These are phyloP conservation scores for Phytophthora nicotianae DNA, from an alignment of 352 stramenopile species.

Conservation along the genomic window DNA sequence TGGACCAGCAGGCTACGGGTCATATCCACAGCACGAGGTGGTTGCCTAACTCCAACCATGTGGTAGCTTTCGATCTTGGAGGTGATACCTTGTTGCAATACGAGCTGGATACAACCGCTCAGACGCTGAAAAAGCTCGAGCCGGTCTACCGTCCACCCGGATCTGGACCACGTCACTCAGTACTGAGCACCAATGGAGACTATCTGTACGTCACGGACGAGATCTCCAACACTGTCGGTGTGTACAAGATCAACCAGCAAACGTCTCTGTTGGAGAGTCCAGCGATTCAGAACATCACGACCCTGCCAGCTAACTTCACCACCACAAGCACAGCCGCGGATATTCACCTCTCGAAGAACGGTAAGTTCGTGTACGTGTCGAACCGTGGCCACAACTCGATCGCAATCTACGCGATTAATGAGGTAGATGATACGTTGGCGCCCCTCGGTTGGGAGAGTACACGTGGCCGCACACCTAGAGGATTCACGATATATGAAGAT, in stretches of 20 bases:
- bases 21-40: slow-evolving; percentile 68
- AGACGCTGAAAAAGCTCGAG: slow-evolving; percentile 31
- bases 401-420: slow-evolving; percentile 40
- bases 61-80: slow-evolving; percentile 51
- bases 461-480: slow-evolving; percentile 42
- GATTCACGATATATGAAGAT: slow-evolving; percentile 45
- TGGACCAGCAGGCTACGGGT: slow-evolving; percentile 38
- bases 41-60: slow-evolving; percentile 37
- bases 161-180: slow-evolving; percentile 59
- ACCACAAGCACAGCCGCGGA: slow-evolving; percentile 36
- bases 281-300: slow-evolving; percentile 52
- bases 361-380: slow-evolving; percentile 63
- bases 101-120: slow-evolving; percentile 34
- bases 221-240: slow-evolving; percentile 58
- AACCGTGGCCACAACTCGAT: slow-evolving; percentile 68
- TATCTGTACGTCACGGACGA: slow-evolving; percentile 61
- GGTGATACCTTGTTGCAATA: slow-evolving; percentile 60
- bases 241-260: slow-evolving; percentile 41
- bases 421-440: slow-evolving; percentile 29
- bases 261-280: slow-evolving; percentile 16
- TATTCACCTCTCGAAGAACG: slow-evolving; percentile 49
- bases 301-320: slow-evolving; percentile 37
- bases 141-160: slow-evolving; percentile 29
- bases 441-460: slow-evolving; percentile 40
- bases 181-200: slow-evolving; percentile 39